These are phyloP conservation scores for Vigna nakashimae DNA, from an alignment of 306 rosid species.

Conservation along the genomic window DNA sequence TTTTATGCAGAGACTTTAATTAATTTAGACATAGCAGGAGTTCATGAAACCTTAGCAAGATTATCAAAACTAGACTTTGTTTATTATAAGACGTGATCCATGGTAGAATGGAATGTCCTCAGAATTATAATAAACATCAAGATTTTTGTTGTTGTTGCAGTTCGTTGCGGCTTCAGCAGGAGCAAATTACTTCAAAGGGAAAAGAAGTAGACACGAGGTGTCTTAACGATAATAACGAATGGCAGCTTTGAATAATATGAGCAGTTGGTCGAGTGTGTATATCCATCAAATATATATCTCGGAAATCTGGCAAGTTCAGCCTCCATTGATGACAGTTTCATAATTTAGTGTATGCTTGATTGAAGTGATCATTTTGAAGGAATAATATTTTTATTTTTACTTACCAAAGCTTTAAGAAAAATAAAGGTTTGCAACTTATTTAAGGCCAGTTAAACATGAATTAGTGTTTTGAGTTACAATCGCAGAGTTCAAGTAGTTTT, in stretches of 20 bases:
- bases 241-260: slow-evolving; percentile 17
- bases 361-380: not conserved
- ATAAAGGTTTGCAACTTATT: no score
- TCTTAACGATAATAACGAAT: slow-evolving; percentile 2
- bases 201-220: not conserved
- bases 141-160: not conserved
- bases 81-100: no score
- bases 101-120: no score
- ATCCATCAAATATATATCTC: not conserved
- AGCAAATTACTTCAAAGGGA: slow-evolving; percentile 25
- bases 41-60: no score
- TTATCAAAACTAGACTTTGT: no score
- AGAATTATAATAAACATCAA: no score
- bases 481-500: not conserved
- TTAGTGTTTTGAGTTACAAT: not conserved
- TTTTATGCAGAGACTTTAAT: no score
- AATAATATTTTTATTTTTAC: not conserved
- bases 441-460: no score
- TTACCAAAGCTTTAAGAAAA: not conserved
- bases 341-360: not conserved
- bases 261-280: not conserved
- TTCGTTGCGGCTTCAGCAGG: slow-evolving; percentile 23
- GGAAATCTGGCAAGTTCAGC: not conserved
- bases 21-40: no score
- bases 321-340: not conserved